Conservation (phyloP, 306 rosid species). For the Lithocarpus polystachyus region DNA sequence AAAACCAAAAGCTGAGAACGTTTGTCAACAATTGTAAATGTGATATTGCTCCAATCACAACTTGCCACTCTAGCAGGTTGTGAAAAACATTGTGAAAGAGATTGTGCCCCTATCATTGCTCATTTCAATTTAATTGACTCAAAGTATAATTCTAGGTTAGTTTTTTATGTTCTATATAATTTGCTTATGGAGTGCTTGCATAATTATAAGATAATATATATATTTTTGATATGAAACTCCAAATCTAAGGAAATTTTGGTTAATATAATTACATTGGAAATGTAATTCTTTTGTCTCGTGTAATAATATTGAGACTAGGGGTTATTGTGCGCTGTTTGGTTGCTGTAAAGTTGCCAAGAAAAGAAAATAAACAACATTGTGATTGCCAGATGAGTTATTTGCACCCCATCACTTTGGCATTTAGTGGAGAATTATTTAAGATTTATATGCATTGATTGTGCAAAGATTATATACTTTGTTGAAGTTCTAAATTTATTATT, state of each 20-base stretch:
- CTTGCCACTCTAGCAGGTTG: too few relatives aligned
- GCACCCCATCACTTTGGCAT: neutral
- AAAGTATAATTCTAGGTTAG: too few relatives aligned
- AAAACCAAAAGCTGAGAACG: too few relatives aligned
- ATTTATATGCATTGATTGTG: neutral
- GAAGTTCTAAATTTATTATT: neutral
- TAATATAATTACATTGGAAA: neutral
- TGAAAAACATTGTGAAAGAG: too few relatives aligned
- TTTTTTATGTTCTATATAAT: neutral
- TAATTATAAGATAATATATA: neutral
- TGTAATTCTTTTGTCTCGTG: neutral
- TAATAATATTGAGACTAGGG: neutral
- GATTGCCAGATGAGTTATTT: neutral
- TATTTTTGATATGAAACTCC: neutral
- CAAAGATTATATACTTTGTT: neutral
- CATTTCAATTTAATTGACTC: neutral
- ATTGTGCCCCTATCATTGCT: neutral
- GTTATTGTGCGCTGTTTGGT: neutral
- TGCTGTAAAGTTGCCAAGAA: neutral
- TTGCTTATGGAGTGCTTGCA: neutral
- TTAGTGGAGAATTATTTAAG: neutral
- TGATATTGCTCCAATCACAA: too few relatives aligned
- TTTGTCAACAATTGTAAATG: too few relatives aligned
- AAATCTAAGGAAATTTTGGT: neutral
- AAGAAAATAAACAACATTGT: neutral